phyloP scores from a whole-genome alignment of 2,329 filamentous ascomycete genomes.

The Trichoderma semiorbis region DNA sequence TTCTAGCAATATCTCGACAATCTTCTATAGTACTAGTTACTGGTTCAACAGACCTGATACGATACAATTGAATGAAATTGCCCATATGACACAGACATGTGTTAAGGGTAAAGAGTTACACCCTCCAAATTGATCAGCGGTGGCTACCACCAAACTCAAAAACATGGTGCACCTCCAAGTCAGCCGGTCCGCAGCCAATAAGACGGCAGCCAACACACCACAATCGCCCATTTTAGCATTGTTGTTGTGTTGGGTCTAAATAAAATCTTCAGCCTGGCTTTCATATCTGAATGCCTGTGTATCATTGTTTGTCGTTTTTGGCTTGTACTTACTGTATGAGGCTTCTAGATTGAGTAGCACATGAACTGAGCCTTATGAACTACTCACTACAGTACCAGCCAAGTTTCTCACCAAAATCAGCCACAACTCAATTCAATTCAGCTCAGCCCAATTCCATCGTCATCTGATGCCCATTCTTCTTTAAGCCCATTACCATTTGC shows the following conservation, averaged over 20 bases:
- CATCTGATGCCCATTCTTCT: not conserved
- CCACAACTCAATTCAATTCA: not conserved
- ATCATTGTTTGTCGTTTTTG: not conserved
- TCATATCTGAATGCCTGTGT: not conserved
- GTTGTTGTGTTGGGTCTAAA: not conserved
- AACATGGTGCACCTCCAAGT: not conserved
- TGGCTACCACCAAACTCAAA: not conserved
- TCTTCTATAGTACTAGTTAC: no score
- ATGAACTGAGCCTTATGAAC: not conserved
- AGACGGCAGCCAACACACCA: not conserved
- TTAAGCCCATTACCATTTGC: not conserved
- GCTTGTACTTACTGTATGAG: not conserved
- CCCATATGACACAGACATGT: not conserved
- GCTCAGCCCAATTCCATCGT: not conserved
- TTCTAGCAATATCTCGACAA: no score
- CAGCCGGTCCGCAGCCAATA: not conserved
- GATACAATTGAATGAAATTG: not conserved
- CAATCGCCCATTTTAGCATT: slow-evolving; percentile 11
- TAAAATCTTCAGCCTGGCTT: not conserved
- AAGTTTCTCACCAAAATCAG: not conserved
- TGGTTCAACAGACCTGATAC: not conserved
- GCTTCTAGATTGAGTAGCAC: no score
- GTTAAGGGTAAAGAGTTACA: not conserved
- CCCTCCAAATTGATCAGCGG: not conserved
- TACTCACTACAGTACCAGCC: not conserved